Evolutionary conservation across 2,329 filamentous ascomycete species (phyloP).

Genomic region (Phaeosphaeria sp.): DNA sequence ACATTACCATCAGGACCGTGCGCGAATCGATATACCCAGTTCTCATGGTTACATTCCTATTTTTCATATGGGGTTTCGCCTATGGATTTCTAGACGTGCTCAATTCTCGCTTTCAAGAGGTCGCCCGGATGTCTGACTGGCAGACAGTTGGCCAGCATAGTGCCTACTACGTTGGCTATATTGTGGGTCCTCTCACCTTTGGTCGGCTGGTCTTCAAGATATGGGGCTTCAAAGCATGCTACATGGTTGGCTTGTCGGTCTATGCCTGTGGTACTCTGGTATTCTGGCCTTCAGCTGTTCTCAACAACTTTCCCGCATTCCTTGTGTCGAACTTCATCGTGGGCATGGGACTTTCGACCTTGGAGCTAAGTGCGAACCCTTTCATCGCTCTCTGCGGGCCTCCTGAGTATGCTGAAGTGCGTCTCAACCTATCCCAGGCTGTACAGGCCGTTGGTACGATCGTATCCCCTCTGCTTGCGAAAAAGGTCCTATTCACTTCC

Average conservation of each 20-base stretch:
- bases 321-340: constrained; percentile 69
- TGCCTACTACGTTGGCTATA: constrained; percentile 75
- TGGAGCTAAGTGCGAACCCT: constrained; percentile 68
- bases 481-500: constrained; percentile 63
- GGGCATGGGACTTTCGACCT: constrained; percentile 64
- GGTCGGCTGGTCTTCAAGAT: constrained; percentile 64
- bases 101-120: constrained; percentile 71
- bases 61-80: constrained; percentile 75
- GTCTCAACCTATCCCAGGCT: constrained; percentile 67
- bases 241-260: constrained; percentile 66
- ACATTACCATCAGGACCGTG: constrained; percentile 70
- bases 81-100: constrained; percentile 86
- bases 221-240: constrained; percentile 69
- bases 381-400: constrained; percentile 70
- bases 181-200: constrained; percentile 72
- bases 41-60: constrained; percentile 77
- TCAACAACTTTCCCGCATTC: constrained; percentile 67
- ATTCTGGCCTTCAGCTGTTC: constrained; percentile 70
- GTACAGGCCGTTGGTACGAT: constrained; percentile 68
- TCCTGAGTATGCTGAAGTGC: constrained; percentile 64
- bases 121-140: constrained; percentile 66
- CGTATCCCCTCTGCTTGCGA: constrained; percentile 65
- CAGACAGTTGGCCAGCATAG: constrained; percentile 73
- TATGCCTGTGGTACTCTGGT: constrained; percentile 68
- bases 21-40: constrained; percentile 75